Percentiles rank a stretch among this genome's conserved stretches.
These are phyloP conservation scores for Colletotrichum somersetense DNA, from an alignment of 2,329 filamentous ascomycete genomes.

Conservation along the genomic window DNA sequence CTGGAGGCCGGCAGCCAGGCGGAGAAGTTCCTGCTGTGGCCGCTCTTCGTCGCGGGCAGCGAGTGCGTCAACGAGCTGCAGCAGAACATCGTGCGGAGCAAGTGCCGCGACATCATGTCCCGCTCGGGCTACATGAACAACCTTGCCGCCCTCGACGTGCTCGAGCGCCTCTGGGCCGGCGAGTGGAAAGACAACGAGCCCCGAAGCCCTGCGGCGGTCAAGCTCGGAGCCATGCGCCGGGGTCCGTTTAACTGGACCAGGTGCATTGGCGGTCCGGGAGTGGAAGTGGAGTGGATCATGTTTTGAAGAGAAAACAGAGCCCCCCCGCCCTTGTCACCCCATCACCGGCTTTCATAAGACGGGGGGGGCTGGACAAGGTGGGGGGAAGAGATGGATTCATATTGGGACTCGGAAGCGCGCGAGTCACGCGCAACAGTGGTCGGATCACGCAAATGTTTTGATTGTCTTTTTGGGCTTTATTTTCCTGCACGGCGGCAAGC, in stretches of 20 bases:
- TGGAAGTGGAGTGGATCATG: constrained; percentile 77
- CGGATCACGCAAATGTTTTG: constrained; percentile 23
- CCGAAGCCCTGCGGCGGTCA: constrained; percentile 49
- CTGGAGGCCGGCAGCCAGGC: constrained; percentile 78
- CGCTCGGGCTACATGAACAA: constrained; percentile 96
- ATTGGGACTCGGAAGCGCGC: constrained; percentile 9
- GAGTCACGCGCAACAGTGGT: constrained; percentile 35
- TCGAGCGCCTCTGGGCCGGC: constrained; percentile 85
- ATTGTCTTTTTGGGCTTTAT: constrained; percentile 11
- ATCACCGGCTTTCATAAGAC: constrained; percentile 1
- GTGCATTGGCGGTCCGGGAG: constrained; percentile 67
- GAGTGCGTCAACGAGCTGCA: constrained; percentile 88
- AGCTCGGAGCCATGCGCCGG: constrained; percentile 54
- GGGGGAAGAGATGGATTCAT: constrained; percentile 11
- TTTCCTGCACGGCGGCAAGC: constrained; percentile 26
- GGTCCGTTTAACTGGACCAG: constrained; percentile 70
- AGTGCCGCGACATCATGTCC: constrained; percentile 87
- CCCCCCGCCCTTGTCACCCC: background rate
- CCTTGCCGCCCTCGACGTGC: constrained; percentile 83
- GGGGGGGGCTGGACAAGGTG: background rate
- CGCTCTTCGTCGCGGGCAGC: constrained; percentile 88
- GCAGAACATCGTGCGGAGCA: constrained; percentile 81
- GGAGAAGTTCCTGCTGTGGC: constrained; percentile 94
- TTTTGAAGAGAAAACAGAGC: constrained; percentile 58
- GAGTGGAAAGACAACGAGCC: constrained; percentile 58